Percentiles rank a stretch among this genome's conserved stretches.
Evolutionary conservation across 2,329 filamentous ascomycete species (phyloP).

Genomic region (Calonectria multiphialidica): DNA sequence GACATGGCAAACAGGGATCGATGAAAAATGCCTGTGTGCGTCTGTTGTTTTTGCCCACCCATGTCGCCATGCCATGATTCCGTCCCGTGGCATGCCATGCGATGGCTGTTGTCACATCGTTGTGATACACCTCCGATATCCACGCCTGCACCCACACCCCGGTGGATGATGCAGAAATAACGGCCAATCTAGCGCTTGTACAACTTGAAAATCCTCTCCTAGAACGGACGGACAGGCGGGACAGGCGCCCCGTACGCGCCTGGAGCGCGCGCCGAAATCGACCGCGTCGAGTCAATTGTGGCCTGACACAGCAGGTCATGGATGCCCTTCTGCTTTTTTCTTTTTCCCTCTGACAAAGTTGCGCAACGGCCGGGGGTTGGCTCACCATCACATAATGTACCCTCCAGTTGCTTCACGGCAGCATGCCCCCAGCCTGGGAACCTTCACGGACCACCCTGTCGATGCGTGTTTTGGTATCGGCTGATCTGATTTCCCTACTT

Average conservation of each 20-base stretch:
- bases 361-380: not conserved
- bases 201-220: slow-evolving; percentile 12
- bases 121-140: slow-evolving; percentile 4
- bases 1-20: slow-evolving; percentile 21
- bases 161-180: slow-evolving; percentile 16
- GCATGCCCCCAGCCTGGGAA: not conserved
- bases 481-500: not conserved
- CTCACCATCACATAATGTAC: not conserved
- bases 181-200: slow-evolving; percentile 24
- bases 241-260: slow-evolving; percentile 24
- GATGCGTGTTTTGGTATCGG: not conserved
- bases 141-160: slow-evolving; percentile 12
- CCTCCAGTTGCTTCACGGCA: not conserved
- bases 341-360: not conserved
- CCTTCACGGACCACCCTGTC: slow-evolving; percentile 8
- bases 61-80: slow-evolving; percentile 10
- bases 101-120: slow-evolving; percentile 10
- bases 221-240: not conserved
- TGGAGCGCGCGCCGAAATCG: slow-evolving; percentile 3
- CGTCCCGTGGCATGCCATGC: slow-evolving; percentile 10
- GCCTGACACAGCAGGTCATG: slow-evolving; percentile 16
- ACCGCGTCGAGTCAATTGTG: slow-evolving; percentile 13
- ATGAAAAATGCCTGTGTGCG: not conserved
- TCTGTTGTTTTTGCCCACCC: not conserved
- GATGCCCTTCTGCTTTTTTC: not conserved